Evolutionary conservation across 805 yeast species (phyloP).

Genomic region (Yarrowia sp.): DNA sequence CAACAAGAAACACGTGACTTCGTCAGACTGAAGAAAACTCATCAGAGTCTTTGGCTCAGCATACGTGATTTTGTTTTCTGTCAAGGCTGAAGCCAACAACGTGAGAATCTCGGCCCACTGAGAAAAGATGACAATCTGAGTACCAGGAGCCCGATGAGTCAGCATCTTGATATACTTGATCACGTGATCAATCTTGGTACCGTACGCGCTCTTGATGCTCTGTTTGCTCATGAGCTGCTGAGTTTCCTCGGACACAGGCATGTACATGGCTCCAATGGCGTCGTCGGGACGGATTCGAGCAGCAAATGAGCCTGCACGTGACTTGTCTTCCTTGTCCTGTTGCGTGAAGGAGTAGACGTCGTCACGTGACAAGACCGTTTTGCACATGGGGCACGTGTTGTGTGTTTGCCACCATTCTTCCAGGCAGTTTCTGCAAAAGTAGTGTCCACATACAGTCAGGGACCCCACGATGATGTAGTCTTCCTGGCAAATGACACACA

Average conservation of each 20-base stretch:
- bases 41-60: slow-evolving; percentile 53
- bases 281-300: slow-evolving; percentile 39
- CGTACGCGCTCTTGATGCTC: slow-evolving; percentile 59
- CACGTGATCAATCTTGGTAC: slow-evolving; percentile 86
- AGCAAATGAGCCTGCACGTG: slow-evolving; percentile 22
- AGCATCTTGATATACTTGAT: slow-evolving; percentile 74
- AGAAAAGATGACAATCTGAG: slow-evolving; percentile 86
- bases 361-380: slow-evolving; percentile 55
- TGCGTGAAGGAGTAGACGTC: slow-evolving; percentile 73
- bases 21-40: slow-evolving; percentile 1
- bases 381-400: slow-evolving; percentile 82
- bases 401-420: slow-evolving; percentile 70
- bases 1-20: slow-evolving; percentile 80
- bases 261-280: slow-evolving; percentile 43
- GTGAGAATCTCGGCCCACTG: slow-evolving; percentile 83
- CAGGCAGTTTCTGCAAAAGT: slow-evolving; percentile 83
- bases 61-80: slow-evolving; percentile 61
- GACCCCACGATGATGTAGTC: slow-evolving; percentile 71
- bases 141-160: slow-evolving; percentile 60
- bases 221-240: slow-evolving; percentile 26
- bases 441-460: slow-evolving; percentile 89
- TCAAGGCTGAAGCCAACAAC: slow-evolving; percentile 70
- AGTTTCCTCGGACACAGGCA: slow-evolving; percentile 51
- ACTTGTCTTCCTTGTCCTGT: slow-evolving; percentile 45
- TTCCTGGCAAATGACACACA: slow-evolving; percentile 81